Conservation (phyloP, 352 stramenopile species). For the Globisporangium paddicum region DNA sequence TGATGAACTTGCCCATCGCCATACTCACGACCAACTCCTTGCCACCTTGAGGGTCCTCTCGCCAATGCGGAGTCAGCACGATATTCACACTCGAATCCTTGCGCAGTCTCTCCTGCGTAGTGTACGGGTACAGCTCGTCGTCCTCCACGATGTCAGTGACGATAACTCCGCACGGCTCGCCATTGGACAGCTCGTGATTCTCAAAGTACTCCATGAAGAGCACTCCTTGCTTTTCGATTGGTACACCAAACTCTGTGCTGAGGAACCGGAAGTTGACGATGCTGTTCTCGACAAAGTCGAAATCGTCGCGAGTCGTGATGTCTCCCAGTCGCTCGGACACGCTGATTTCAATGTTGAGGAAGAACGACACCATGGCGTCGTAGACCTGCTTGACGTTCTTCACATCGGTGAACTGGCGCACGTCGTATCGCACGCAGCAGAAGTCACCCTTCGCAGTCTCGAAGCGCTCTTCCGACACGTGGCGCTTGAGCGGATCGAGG, state of each 20-base stretch:
- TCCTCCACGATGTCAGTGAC: not conserved
- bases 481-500: constrained; percentile 26
- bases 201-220: not conserved
- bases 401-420: constrained; percentile 11
- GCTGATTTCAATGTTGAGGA: not conserved
- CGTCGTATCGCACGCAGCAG: constrained; percentile 39
- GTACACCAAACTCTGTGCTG: constrained; percentile 26
- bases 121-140: not conserved
- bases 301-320: constrained; percentile 14
- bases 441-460: constrained; percentile 34
- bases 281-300: constrained; percentile 13
- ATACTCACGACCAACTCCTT: constrained; percentile 22
- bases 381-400: not conserved
- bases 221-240: not conserved
- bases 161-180: not conserved
- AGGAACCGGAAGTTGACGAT: constrained; percentile 33
- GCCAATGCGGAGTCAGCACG: constrained; percentile 24
- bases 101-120: not conserved
- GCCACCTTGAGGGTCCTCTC: constrained; percentile 3
- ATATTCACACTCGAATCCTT: not conserved
- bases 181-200: not conserved
- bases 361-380: not conserved
- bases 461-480: constrained; percentile 37
- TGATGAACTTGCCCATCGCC: constrained; percentile 19
- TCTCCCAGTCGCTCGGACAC: constrained; percentile 4